phyloP scores from a whole-genome alignment of 1,139 yeast species.

The Taphrina deformans region DNA sequence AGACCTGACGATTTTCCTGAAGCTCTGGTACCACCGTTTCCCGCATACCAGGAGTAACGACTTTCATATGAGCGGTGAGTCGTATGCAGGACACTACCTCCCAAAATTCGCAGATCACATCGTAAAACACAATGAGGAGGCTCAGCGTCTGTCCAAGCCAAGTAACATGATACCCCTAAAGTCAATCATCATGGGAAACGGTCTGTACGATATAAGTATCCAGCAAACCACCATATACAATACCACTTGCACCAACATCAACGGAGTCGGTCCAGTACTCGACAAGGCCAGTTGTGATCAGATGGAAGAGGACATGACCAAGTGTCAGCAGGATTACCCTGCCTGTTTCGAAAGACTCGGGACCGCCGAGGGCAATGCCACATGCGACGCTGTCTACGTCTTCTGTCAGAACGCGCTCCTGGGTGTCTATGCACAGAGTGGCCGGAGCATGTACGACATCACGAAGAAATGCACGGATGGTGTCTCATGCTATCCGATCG shows the following conservation, averaged over 20 bases:
- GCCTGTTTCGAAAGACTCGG: conserved; percentile 56
- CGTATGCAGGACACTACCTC: conserved; percentile 94
- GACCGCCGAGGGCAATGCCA: conserved; percentile 62
- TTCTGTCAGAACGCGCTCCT: conserved; percentile 76
- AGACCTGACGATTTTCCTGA: conserved; percentile 55
- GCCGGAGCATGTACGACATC: conserved; percentile 86
- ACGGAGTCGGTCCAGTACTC: conserved; percentile 64
- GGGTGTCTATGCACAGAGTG: conserved; percentile 85
- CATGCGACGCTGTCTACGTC: conserved; percentile 92
- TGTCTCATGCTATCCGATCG: conserved; percentile 70
- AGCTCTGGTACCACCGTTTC: conserved; percentile 65
- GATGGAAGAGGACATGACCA: conserved; percentile 70
- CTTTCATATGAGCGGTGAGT: conserved; percentile 82
- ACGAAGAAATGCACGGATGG: conserved; percentile 81
- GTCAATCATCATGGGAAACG: conserved; percentile 91
- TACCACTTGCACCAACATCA: conserved; percentile 70
- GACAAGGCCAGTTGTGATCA: conserved; percentile 74
- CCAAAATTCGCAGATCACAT: conserved; percentile 78
- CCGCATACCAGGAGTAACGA: conserved; percentile 52
- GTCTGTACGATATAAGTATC: conserved; percentile 85
- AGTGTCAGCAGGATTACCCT: conserved; percentile 76
- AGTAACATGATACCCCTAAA: conserved; percentile 63
- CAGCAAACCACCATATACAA: conserved; percentile 88
- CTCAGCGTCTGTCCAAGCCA: neutral
- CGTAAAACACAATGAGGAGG: conserved; percentile 55